Evolutionary conservation across 441 rosid species (phyloP).

Genomic region (Pelargonium australe): DNA sequence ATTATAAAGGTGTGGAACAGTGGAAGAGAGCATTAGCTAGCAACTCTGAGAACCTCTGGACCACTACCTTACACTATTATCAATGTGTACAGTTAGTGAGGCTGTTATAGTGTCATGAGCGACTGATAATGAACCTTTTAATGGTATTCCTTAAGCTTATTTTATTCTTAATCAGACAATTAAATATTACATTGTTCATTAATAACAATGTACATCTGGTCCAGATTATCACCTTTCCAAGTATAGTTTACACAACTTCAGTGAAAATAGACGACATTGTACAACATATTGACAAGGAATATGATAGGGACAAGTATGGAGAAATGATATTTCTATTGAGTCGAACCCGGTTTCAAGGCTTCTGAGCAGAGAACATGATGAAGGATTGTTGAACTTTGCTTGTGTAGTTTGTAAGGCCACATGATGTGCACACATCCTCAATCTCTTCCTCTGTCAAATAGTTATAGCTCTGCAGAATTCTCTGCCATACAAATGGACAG

Average conservation of each 20-base stretch:
- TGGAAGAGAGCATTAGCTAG: neutral
- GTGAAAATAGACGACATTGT: neutral
- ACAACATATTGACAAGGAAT: conserved; percentile 17
- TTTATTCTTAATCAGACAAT: conserved; percentile 16
- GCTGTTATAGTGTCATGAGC: conserved; percentile 15
- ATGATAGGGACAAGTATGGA: conserved; percentile 16
- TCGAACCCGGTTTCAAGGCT: conserved; percentile 43
- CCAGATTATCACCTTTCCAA: conserved; percentile 21
- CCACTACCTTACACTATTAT: conserved; percentile 3
- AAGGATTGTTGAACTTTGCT: conserved; percentile 54
- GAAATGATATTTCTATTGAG: conserved; percentile 16
- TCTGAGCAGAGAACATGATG: conserved; percentile 85
- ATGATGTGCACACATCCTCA: conserved; percentile 66
- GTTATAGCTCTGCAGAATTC: conserved; percentile 40
- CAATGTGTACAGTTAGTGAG: conserved; percentile 9
- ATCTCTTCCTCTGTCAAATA: conserved; percentile 69
- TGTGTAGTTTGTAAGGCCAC: conserved; percentile 66
- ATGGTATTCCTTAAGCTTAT: conserved; percentile 12
- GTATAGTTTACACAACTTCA: conserved; percentile 12
- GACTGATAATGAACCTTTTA: conserved; percentile 9
- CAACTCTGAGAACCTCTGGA: conserved; percentile 12
- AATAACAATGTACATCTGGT: conserved; percentile 18
- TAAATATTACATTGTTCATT: conserved; percentile 9
- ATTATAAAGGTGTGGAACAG: neutral
- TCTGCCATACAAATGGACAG: conserved; percentile 34